Evolutionary conservation across 345 rosid species (phyloP).

Genomic region (Lumnitzera racemosa): DNA sequence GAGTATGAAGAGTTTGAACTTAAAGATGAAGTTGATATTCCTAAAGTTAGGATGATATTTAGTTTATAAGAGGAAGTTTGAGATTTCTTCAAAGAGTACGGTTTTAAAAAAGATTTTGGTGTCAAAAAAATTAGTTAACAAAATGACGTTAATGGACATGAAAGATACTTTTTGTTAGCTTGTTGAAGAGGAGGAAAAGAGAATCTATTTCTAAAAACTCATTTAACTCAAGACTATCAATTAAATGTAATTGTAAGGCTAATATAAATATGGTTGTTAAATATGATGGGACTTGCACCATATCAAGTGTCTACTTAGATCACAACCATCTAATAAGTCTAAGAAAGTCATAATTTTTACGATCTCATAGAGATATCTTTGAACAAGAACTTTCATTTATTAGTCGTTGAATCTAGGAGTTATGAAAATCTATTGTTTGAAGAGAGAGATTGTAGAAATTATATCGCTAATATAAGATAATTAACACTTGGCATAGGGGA

Average conservation of each 20-base stretch:
- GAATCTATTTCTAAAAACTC: background rate
- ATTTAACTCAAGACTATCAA: background rate
- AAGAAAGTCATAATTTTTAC: background rate
- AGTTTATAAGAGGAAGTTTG: slow-evolving; percentile 10
- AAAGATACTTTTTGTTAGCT: slow-evolving; percentile 7
- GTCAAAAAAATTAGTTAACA: slow-evolving; percentile 10
- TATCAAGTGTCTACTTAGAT: slow-evolving; percentile 6
- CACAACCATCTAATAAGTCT: slow-evolving; percentile 13
- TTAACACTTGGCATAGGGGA: slow-evolving; percentile 43
- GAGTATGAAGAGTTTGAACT: background rate
- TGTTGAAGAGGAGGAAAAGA: slow-evolving; percentile 9
- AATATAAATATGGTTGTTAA: slow-evolving; percentile 10
- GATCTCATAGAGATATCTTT: background rate
- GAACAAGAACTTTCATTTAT: background rate
- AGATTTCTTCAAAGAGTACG: slow-evolving; percentile 3
- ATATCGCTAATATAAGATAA: slow-evolving; percentile 23
- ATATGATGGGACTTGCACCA: slow-evolving; percentile 2
- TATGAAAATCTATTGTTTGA: slow-evolving; percentile 19
- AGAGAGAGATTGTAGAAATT: slow-evolving; percentile 15
- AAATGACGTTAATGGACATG: slow-evolving; percentile 5
- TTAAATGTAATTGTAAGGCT: slow-evolving; percentile 13
- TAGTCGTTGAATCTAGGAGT: slow-evolving; percentile 25
- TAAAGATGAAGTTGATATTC: slow-evolving; percentile 1
- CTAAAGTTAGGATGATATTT: slow-evolving; percentile 10
- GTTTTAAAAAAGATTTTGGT: slow-evolving; percentile 11